These are phyloP conservation scores for Saccharum hybrid DNA, from an alignment of 202 grass and related monocot genomes.

Conservation along the genomic window DNA sequence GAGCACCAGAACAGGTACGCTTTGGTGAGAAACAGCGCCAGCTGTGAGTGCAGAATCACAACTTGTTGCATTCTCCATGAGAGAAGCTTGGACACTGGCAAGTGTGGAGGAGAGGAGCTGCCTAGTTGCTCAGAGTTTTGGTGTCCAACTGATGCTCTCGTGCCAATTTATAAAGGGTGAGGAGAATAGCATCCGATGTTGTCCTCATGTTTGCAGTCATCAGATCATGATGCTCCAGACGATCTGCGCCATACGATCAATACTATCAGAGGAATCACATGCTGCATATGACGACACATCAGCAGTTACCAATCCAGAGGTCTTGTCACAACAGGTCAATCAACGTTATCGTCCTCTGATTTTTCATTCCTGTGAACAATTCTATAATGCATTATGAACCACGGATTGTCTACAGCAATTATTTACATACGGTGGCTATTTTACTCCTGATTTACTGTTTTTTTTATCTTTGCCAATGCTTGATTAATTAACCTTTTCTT, in stretches of 20 bases:
- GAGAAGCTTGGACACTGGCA: constrained; percentile 11
- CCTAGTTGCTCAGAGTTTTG: constrained; percentile 24
- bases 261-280: constrained; percentile 15
- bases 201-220: constrained; percentile 2
- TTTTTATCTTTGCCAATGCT: neutral
- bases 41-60: constrained; percentile 30
- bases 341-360: neutral
- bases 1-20: constrained; percentile 19
- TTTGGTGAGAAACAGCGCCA: neutral
- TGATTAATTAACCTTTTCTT: neutral
- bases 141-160: constrained; percentile 6
- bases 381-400: neutral
- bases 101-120: constrained; percentile 12
- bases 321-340: neutral
- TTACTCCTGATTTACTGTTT: neutral
- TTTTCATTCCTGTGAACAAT: neutral
- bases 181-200: constrained; percentile 8
- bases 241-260: constrained; percentile 23
- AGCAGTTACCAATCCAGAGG: neutral
- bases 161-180: constrained; percentile 47
- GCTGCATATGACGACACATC: neutral
- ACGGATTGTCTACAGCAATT: neutral
- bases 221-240: constrained; percentile 19
- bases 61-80: constrained; percentile 43
- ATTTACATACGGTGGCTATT: neutral